A percentile compares a stretch with the other conserved stretches of the same genome.
phyloP scores from a whole-genome alignment of 768 basidiomycete genomes.

The Hygrocybe coccinea region DNA sequence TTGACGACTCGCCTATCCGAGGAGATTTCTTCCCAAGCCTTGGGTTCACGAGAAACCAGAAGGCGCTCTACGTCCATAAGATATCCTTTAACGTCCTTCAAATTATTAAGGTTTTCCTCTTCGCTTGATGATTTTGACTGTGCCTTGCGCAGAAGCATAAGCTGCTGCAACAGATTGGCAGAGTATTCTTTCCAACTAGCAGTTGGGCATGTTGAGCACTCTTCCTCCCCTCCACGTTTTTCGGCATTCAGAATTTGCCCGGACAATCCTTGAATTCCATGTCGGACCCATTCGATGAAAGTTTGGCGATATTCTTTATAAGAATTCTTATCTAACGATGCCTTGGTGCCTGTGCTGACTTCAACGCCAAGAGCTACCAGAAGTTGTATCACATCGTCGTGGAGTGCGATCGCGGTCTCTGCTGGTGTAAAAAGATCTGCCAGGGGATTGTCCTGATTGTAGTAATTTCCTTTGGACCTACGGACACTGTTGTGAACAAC shows the following conservation, averaged over 20 bases:
- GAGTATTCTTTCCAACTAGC: slow-evolving; percentile 13
- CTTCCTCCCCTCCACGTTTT: slow-evolving; percentile 3
- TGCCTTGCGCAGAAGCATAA: not conserved
- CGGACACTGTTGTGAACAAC: not conserved
- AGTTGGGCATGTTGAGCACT: not conserved
- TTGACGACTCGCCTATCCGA: slow-evolving; percentile 24
- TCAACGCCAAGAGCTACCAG: slow-evolving; percentile 37
- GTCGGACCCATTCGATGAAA: slow-evolving; percentile 39
- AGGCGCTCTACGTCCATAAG: slow-evolving; percentile 32
- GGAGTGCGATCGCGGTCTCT: slow-evolving; percentile 33
- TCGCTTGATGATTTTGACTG: not conserved
- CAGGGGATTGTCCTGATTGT: slow-evolving; percentile 18
- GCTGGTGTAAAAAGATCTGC: slow-evolving; percentile 29
- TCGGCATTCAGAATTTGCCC: slow-evolving; percentile 22
- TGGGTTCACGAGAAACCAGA: slow-evolving; percentile 35
- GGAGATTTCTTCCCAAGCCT: slow-evolving; percentile 40
- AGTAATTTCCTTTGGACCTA: not conserved
- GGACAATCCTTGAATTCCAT: slow-evolving; percentile 22
- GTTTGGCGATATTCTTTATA: slow-evolving; percentile 20
- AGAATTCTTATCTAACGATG: slow-evolving; percentile 17
- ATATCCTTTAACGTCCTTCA: slow-evolving; percentile 28
- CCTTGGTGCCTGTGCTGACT: slow-evolving; percentile 30
- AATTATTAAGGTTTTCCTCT: slow-evolving; percentile 17
- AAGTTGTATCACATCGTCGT: slow-evolving; percentile 37
- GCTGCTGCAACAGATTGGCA: slow-evolving; percentile 4